Evolutionary conservation across 2,329 filamentous ascomycete genomes (phyloP).

Genomic region (Penicillium sclerotiorum): DNA sequence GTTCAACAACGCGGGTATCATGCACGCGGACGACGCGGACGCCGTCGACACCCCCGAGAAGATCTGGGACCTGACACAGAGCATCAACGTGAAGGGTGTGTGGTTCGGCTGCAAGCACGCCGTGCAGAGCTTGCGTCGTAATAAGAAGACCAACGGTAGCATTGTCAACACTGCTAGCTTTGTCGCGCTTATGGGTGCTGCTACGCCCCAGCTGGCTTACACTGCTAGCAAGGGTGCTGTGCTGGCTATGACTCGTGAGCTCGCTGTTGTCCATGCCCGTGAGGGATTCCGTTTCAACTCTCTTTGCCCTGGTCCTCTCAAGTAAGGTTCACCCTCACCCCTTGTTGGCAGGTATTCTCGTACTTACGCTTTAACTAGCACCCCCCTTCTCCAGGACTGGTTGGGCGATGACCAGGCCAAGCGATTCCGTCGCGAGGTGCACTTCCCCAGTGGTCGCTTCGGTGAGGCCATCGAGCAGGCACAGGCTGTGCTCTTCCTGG

Average conservation of each 20-base stretch:
- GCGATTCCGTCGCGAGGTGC: slow-evolving; percentile 78
- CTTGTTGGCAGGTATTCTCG: too few relatives aligned
- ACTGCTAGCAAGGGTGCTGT: slow-evolving; percentile 94
- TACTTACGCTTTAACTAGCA: too few relatives aligned
- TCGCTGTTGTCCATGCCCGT: slow-evolving; percentile 88
- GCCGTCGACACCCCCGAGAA: slow-evolving; percentile 82
- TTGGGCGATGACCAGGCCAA: slow-evolving; percentile 83
- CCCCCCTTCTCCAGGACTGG: slow-evolving; percentile 89
- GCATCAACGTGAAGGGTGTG: slow-evolving; percentile 97
- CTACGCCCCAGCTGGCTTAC: slow-evolving; percentile 88
- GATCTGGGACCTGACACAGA: slow-evolving; percentile 92
- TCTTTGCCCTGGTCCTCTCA: slow-evolving; percentile 86
- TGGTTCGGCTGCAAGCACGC: slow-evolving; percentile 96
- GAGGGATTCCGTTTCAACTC: slow-evolving; percentile 90
- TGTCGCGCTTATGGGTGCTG: slow-evolving; percentile 82
- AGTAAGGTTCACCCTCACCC: slow-evolving; percentile 52
- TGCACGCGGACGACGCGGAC: slow-evolving; percentile 81
- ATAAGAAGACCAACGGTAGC: slow-evolving; percentile 76
- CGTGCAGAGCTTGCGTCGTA: slow-evolving; percentile 74
- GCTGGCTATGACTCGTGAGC: slow-evolving; percentile 82
- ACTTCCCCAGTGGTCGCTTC: slow-evolving; percentile 86
- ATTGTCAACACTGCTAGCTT: slow-evolving; percentile 93
- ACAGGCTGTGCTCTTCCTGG: slow-evolving; percentile 68
- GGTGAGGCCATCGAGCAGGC: slow-evolving; percentile 94
- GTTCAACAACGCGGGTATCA: slow-evolving; percentile 98